Evolutionary conservation across 129 eudicot genomes (phyloP), one percentile per base, ranked within the genome.

Genomic region (Lactuca saligna): DNA sequence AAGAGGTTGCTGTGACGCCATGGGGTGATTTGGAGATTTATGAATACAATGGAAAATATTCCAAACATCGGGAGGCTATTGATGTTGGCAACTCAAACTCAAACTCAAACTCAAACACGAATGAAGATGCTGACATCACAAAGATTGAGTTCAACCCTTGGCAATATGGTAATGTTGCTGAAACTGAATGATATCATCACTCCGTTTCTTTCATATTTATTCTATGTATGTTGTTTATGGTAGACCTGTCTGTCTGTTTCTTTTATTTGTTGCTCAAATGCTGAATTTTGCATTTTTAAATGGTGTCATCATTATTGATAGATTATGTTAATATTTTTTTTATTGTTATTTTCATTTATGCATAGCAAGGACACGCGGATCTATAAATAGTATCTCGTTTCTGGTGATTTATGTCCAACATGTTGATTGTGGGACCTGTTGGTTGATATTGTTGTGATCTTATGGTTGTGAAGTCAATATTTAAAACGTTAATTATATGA

Each of bases 1-100:
- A 78, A 61, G 98, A 93, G 68, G 65, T 80, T 31, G 75, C 85
- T 17, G 72, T 87, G 35, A 93, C 98, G 31, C 98, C 98, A 16
- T 93, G 98, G 98, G 98, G 97, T 31, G 98, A 93, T 17, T 57
- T 93, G 86, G 97, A 93, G 72, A 76, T 93, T 14, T 93, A 85
- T 2, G 81, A 80, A 29, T 89, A 63, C 72, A 93, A 93, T 25
- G 97, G 92, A 16, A 93, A 89, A 61, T 93, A 93, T 68, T 16
- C 74, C 9, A 80, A 89, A 55, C 91, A 87, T 44, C 75, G 98
- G 20, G 85, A 82, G 29, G 29, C 29, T 25, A 25, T 25, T 32
- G 72, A 82, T 15, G 25, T 80, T 7, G 96, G 85, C 16, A 62
- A 63, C 53, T 65, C 82, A 31, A 70, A 70, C 53, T n/a, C n/a